Evolutionary conservation across 164 flowering plant species (phyloP).

Genomic region (Taxillus chinensis): DNA sequence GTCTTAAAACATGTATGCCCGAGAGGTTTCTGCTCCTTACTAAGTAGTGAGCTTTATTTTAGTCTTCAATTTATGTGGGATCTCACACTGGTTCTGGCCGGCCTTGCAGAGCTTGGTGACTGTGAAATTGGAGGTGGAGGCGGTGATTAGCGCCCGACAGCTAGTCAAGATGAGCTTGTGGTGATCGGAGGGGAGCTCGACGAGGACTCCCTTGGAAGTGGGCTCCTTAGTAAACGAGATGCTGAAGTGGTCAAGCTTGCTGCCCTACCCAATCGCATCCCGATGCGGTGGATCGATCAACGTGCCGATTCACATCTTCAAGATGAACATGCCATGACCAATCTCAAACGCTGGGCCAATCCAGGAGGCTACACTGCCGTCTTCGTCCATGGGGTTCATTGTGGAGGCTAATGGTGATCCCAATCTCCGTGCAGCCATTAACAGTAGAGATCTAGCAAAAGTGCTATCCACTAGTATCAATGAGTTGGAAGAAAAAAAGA

Average conservation of each 20-base stretch:
- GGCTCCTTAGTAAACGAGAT: conserved; percentile 50
- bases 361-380: background rate
- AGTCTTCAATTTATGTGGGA: no score
- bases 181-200: conserved; percentile 37
- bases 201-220: conserved; percentile 12
- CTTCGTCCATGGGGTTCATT: no score
- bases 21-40: no score
- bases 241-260: conserved; percentile 46
- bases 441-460: no score
- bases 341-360: conserved; percentile 21
- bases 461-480: no score
- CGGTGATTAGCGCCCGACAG: conserved; percentile 37
- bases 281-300: conserved; percentile 52
- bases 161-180: conserved; percentile 31
- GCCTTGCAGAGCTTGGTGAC: conserved; percentile 39
- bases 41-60: no score
- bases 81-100: conserved; percentile 37
- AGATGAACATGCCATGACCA: conserved; percentile 49
- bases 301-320: conserved; percentile 45
- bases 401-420: no score
- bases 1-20: no score
- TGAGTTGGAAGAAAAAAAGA: background rate
- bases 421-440: no score
- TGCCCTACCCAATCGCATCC: conserved; percentile 54
- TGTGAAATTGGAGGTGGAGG: conserved; percentile 32